Base-by-base conservation (phyloP, 1,284 basidiomycete genomes). In the Megacollybia platyphylla region DNA sequence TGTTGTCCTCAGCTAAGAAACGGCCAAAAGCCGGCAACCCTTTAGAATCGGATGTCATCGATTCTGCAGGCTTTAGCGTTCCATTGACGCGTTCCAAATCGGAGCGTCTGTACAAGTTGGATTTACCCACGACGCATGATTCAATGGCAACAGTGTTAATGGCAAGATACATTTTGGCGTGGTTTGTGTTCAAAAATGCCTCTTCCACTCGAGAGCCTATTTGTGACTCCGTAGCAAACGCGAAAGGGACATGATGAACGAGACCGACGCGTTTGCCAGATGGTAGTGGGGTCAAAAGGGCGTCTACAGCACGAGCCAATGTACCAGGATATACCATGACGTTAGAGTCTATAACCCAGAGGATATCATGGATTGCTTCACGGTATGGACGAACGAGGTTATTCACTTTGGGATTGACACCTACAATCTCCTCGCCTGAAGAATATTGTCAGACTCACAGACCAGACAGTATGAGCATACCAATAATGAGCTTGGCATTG, bases 131-230 rank as follows among this genome's bases (percentile, higher is more conserved):
- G 9, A 98, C 90, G 58, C 96, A 99, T 0, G 90, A 94, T 42
- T 97, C 96, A 44, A 97, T 64, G 4, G 81, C 83, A 39, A 87
- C 65, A 0, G 79, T 70, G 61, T 96, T 96, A 59, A 99, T 90
- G 7, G 92, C 92, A 42, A 97, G 72, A 56, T 99, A 99, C 94
- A 98, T 98, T 61, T 96, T 97, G 10, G 94, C 94, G 56, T 98
- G 96, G 42, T 91, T 97, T 4, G 91, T 94, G 57, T 94, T 96
- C 40, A 99, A 66, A 58, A 97, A 99, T 1, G 88, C 90, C 47
- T 90, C 85, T 62, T 99, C 96, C 30, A 98, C 71, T 46, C 79
- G 71, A 10, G 91, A 84, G 0, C 93, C 96, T 46, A 89, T 64
- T 51, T 62, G 63, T 31, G 65, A 62, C 57, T 78, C 70, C 57